Evolutionary conservation across 768 basidiomycete genomes (phyloP).

Genomic region (Termitomyces sp.): DNA sequence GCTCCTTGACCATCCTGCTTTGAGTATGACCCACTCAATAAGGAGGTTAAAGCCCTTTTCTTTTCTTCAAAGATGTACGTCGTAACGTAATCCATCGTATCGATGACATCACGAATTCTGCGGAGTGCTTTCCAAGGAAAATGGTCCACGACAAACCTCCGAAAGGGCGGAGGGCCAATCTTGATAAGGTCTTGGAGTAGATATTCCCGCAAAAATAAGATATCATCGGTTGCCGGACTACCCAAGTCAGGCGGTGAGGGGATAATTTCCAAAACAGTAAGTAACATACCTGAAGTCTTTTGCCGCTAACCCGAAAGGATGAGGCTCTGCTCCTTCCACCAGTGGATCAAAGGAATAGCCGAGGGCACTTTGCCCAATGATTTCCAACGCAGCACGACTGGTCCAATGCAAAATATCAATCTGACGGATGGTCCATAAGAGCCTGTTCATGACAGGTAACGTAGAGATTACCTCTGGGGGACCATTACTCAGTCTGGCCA

Average conservation of each 20-base stretch:
- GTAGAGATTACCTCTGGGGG: conserved; percentile 9
- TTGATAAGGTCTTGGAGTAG: conserved; percentile 22
- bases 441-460: background rate
- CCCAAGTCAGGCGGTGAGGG: background rate
- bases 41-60: conserved; percentile 20
- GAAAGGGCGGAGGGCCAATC: conserved; percentile 26
- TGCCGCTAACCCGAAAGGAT: conserved; percentile 22
- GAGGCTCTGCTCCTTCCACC: conserved; percentile 17
- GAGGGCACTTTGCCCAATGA: conserved; percentile 24
- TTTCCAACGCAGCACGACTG: conserved; percentile 23
- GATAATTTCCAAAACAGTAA: background rate
- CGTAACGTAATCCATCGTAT: conserved; percentile 26
- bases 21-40: conserved; percentile 17
- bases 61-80: conserved; percentile 27
- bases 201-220: conserved; percentile 14
- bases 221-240: conserved; percentile 5
- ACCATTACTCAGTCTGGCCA: conserved; percentile 6
- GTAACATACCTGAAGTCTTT: conserved; percentile 16
- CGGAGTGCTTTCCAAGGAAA: conserved; percentile 19
- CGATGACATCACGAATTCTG: conserved; percentile 23
- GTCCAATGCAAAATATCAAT: conserved; percentile 24
- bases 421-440: conserved; percentile 4
- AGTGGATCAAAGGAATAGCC: conserved; percentile 26
- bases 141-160: conserved; percentile 24
- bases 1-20: conserved; percentile 19